phyloP scores from a whole-genome alignment of 2,329 filamentous ascomycete genomes.

The Penicillium sp. region DNA sequence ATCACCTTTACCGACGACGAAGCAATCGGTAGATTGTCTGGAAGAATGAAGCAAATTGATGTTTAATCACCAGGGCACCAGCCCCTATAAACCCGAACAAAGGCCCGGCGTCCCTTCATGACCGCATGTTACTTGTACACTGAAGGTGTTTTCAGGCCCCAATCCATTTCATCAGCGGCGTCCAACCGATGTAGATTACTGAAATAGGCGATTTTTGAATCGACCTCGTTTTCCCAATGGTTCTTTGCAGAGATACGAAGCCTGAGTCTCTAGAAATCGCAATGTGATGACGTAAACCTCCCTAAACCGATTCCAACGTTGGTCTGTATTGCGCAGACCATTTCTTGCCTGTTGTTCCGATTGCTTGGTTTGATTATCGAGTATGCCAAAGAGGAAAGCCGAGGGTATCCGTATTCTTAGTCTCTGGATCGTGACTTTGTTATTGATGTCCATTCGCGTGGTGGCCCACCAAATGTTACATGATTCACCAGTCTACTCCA shows the following conservation, averaged over 20 bases:
- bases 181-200: too few relatives aligned
- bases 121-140: not conserved
- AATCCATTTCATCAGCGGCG: too few relatives aligned
- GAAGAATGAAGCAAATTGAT: not conserved
- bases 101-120: not conserved
- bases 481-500: conserved; percentile 2
- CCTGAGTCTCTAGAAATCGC: not conserved
- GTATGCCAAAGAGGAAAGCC: not conserved
- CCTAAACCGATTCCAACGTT: conserved; percentile 6
- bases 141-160: too few relatives aligned
- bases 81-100: not conserved
- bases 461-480: conserved; percentile 6
- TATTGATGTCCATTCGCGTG: conserved; percentile 11
- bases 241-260: not conserved
- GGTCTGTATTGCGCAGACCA: conserved; percentile 4
- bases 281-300: conserved; percentile 11
- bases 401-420: not conserved
- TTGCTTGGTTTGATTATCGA: not conserved
- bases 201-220: not conserved
- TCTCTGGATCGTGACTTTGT: not conserved
- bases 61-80: not conserved
- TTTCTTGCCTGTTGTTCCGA: conserved; percentile 9
- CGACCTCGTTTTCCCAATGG: too few relatives aligned
- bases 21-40: not conserved
- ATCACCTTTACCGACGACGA: not conserved